Evolutionary conservation across 345 rosid species (phyloP), one percentile per base, ranked within the genome.

Genomic region (Heritiera fomes): DNA sequence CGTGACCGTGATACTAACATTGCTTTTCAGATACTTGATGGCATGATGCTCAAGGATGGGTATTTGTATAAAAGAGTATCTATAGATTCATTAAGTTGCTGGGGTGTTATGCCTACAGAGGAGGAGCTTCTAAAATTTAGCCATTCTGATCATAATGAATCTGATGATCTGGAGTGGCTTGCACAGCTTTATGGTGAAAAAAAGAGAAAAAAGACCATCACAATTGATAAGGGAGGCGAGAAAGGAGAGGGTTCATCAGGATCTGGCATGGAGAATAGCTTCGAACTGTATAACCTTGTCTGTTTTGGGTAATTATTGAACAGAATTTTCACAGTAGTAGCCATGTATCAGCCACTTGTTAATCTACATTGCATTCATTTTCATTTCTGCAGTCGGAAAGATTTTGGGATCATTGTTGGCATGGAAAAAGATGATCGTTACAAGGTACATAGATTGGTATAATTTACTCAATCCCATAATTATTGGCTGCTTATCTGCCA

Each of bases 41-140:
- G 95, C 63, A 38, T 92, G 88, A 90, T 94, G 97, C 87, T 96
- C 82, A 93, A 91, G 89, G 93, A 93, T 84, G 98, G 98, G 67
- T 95, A 84, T 76, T 68, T 93, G 32, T 93, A 84, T 81, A 95
- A 93, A 82, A 93, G 83, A 87, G 90, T 93, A 72, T 85, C 95
- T 47, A 23, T 91, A 34, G 98, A 95, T 83, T 92, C 95, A 1
- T 83, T 95, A 73, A 87, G 78, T 79, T 90, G 83, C 77, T 81
- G 89, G 87, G 93, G 97, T 71, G 83, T 90, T 69, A 61, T 77
- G 68, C 98, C 98, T 70, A 71, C 89, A 2, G 89, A 93, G 77
- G 92, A 93, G 79, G 97, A 95, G 82, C 78, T 90, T 71, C 82
- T 95, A 85, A 93, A 92, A 84, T 95, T 95, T 80, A 82, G 78